Base-by-base conservation (phyloP, 2,329 filamentous ascomycete species). In the Hymenoscyphus fructigenus region DNA sequence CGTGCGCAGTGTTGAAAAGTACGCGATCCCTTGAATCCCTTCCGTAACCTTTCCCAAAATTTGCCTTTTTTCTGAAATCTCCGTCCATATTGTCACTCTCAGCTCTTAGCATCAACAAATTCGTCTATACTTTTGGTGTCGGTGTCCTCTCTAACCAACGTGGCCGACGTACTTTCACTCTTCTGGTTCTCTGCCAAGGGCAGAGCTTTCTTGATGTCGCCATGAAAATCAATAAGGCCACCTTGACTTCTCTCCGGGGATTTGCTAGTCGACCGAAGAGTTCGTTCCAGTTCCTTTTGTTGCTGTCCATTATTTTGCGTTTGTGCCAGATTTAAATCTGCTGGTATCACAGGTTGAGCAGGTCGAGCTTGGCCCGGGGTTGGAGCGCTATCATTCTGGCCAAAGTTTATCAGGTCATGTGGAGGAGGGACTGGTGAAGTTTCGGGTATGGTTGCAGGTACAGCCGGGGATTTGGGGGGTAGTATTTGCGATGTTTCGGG, bases 381-480 rank as follows among this genome's bases (percentile, higher is more conserved):
- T 44, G 50, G 6, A n/a, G 63, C 20, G 10, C 12, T 44, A 32
- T 68, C 59, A 57, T 66, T 76, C 63, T 83, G 80, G 7, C 82
- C 83, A 70, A 88, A 83, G 69, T 90, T 83, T 67, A 89, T 87
- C 58, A 89, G 78, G 67, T 55, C 57, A 17, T 36, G 41, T 38
- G 62, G 61, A 57, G 38, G 66, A 66, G 59, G 67, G 59, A 29
- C 68, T 62, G 63, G 65, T 65, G 55, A 59, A 58, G 58, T 36
- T 53, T 60, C 44, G 20, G 59, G 36, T 17, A 47, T 56, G 15
- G 60, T 26, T 10, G 47, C n/a, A 15, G 60, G 55, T 9, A 29
- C 36, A 20, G 10, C 20, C 3, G 60, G 10, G n/a, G 53, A 28
- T 26, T 61, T 36, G 20, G 60, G 44, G 5, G 60, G 60, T 23